Base-by-base conservation (phyloP, 1,284 basidiomycete genomes). In the Ustilago xerochloae region DNA sequence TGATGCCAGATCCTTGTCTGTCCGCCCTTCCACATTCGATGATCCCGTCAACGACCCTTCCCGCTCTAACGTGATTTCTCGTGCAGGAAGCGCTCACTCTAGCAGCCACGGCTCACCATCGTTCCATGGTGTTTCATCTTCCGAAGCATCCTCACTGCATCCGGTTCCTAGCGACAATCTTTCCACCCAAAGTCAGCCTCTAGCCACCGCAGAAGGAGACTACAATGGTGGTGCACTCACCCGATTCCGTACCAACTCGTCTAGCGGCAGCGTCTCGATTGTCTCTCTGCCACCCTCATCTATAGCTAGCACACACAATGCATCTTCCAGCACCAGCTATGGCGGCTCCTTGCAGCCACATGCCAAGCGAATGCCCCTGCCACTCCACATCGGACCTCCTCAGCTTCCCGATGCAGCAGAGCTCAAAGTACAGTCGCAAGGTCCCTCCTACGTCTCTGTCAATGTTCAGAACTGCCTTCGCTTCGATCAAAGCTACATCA, bases 401-500 rank as follows among this genome's bases (percentile, higher is more conserved):
- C 60, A 73, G 46, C 64, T 73, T 12, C 18, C 32, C 33, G 70
- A 73, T 41, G 64, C 57, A 3, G 41, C 43, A 18, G 64, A 68
- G 28, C 54, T 73, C 41, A 54, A 32, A 47, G 64, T 73, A 1
- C 52, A 60, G 1, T 67, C 61, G 1, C 61, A 67, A 39, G 72
- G 72, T 24, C 72, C 72, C 15, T 53, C 48, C 4, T 52, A 51
- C 48, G 41, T 75, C 39, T 67, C 72, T 6, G 33, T 75, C 56
- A 70, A 69, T 30, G 41, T 66, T 12, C 49, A 54, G 6, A 63
- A 75, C 24, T 66, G 67, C 20, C 46, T 75, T 2, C 63, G 67
- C 53, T 75, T 75, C 50, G 76, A 78, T 12, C 55, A 68, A 13
- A 63, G 76, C 51, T 81, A 81, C 65, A 53, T 79, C 70, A 81